A percentile compares a stretch with the other conserved stretches of the same genome.
Conservation (phyloP, 495 filamentous ascomycete genomes). For the Xylaria bambusicola region DNA sequence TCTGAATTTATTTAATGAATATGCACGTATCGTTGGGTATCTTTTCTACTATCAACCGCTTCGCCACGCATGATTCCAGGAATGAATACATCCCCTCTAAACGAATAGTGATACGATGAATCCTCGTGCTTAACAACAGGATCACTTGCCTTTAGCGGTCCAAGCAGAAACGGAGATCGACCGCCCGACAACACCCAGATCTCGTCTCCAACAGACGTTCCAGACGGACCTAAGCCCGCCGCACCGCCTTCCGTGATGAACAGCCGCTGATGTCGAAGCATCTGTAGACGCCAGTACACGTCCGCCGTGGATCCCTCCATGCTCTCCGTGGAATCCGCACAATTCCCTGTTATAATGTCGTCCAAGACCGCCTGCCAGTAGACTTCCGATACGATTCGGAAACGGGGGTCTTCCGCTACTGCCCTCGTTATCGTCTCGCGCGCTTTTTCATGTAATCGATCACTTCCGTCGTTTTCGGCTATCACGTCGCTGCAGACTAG, state of each 20-base stretch:
- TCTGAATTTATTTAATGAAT: constrained; percentile 7
- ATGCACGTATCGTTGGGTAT: constrained; percentile 11
- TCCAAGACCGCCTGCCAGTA: constrained; percentile 5
- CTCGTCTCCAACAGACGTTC: constrained; percentile 15
- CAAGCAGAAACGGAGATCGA: constrained; percentile 17
- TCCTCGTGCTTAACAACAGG: neutral
- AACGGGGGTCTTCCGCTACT: constrained; percentile 12
- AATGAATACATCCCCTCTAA: constrained; percentile 17
- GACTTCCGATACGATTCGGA: constrained; percentile 10
- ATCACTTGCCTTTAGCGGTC: constrained; percentile 2
- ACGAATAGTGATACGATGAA: constrained; percentile 8
- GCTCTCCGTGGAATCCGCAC: neutral
- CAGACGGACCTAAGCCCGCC: constrained; percentile 20
- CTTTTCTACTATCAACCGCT: constrained; percentile 15
- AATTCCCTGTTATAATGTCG: constrained; percentile 2
- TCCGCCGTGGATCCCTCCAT: neutral
- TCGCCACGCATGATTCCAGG: constrained; percentile 19
- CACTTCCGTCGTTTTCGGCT: neutral
- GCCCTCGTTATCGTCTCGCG: neutral
- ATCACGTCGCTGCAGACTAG: neutral
- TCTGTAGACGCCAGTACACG: constrained; percentile 1
- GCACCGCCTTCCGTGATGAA: constrained; percentile 21
- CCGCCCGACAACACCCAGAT: constrained; percentile 23
- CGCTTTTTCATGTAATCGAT: neutral
- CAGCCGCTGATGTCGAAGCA: constrained; percentile 13